Evolutionary conservation across 2,329 filamentous ascomycete genomes (phyloP).

Genomic region (Xylariomycetidae sp.): DNA sequence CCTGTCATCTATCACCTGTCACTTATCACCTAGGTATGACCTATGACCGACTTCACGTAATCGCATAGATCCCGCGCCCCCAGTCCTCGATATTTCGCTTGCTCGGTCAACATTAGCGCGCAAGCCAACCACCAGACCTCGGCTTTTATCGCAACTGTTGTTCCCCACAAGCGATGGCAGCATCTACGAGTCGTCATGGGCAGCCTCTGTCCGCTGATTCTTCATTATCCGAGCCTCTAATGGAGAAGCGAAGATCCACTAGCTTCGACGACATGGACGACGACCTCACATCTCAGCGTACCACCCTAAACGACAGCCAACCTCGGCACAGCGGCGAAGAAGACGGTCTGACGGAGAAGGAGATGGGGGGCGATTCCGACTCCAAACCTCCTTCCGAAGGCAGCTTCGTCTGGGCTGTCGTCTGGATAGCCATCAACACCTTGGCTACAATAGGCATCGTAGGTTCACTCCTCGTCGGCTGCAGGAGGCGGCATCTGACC

Average conservation of each 20-base stretch:
- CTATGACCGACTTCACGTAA: no score
- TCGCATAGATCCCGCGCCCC: no score
- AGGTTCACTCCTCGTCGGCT: no score
- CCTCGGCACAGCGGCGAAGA: slow-evolving; percentile 33
- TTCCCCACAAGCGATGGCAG: no score
- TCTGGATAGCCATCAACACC: slow-evolving; percentile 60
- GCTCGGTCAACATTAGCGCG: no score
- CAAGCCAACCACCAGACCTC: no score
- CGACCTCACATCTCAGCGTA: slow-evolving; percentile 27
- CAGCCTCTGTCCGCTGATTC: slow-evolving; percentile 26
- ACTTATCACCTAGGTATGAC: no score
- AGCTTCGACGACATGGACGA: slow-evolving; percentile 25
- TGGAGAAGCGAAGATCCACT: slow-evolving; percentile 26
- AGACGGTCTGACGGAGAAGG: slow-evolving; percentile 33
- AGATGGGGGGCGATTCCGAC: slow-evolving; percentile 25
- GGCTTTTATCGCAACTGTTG: no score
- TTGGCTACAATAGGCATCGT: slow-evolving; percentile 61
- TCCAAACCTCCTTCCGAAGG: slow-evolving; percentile 27
- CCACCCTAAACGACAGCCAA: slow-evolving; percentile 30
- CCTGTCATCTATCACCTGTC: no score
- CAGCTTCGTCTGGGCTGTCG: slow-evolving; percentile 34
- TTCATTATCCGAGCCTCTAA: slow-evolving; percentile 29
- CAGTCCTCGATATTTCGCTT: no score
- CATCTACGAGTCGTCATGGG: no score
- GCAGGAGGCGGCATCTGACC: no score